Percentiles rank a stretch among this genome's conserved stretches.
These are phyloP conservation scores for Candida ulmi DNA, from an alignment of 805 yeast species.

Conservation along the genomic window DNA sequence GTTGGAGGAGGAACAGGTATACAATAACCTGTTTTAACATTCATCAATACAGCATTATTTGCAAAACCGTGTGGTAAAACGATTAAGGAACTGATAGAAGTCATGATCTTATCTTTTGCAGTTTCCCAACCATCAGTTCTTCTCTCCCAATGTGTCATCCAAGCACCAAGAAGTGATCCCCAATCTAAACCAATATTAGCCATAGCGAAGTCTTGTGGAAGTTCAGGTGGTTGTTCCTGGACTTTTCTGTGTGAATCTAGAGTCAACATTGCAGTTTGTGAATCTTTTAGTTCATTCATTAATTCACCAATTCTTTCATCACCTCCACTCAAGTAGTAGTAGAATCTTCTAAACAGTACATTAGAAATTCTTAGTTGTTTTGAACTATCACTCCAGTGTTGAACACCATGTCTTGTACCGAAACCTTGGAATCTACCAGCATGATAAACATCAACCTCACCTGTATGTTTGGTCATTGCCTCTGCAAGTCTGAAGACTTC, in stretches of 20 bases:
- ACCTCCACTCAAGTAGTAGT: slow-evolving; percentile 2
- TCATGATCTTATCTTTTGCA: slow-evolving; percentile 3
- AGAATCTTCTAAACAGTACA: background rate
- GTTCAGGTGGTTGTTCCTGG: slow-evolving; percentile 1
- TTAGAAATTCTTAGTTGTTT: background rate
- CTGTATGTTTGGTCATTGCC: slow-evolving; percentile 1
- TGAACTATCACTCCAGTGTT: slow-evolving; percentile 1
- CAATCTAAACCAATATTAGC: slow-evolving; percentile 6
- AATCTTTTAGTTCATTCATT: background rate
- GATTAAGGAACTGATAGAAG: slow-evolving; percentile 1
- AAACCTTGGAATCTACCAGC: background rate
- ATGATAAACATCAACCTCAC: slow-evolving; percentile 1
- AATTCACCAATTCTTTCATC: slow-evolving; percentile 3
- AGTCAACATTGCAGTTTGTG: background rate
- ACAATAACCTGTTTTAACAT: slow-evolving; percentile 7
- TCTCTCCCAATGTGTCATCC: slow-evolving; percentile 8
- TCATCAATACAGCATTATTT: slow-evolving; percentile 4
- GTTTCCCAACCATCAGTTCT: slow-evolving; percentile 6
- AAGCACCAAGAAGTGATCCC: slow-evolving; percentile 7
- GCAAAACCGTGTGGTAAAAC: slow-evolving; percentile 7
- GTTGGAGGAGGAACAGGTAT: slow-evolving; percentile 8
- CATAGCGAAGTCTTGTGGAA: slow-evolving; percentile 2
- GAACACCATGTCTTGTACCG: slow-evolving; percentile 2
- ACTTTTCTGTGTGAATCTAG: slow-evolving; percentile 1
- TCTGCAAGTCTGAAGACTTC: background rate